phyloP scores from a whole-genome alignment of 2,329 filamentous ascomycete species.

The Ceratocystis albifundus region DNA sequence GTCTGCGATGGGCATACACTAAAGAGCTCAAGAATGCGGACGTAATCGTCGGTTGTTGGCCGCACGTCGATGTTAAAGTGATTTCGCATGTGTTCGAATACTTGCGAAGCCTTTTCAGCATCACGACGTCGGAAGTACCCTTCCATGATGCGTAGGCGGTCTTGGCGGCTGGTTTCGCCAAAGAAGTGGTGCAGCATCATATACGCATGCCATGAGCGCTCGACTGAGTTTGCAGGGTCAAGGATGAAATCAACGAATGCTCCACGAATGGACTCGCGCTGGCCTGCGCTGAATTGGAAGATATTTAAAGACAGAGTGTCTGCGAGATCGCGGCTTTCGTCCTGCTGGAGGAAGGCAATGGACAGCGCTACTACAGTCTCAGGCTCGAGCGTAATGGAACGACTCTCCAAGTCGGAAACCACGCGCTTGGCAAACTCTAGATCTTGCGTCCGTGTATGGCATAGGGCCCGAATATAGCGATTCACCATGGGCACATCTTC shows the following conservation, averaged over 20 bases:
- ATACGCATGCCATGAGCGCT: constrained; percentile 54
- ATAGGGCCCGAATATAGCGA: constrained; percentile 58
- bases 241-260: constrained; percentile 58
- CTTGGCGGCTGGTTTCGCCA: constrained; percentile 51
- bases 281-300: constrained; percentile 55
- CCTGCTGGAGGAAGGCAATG: constrained; percentile 59
- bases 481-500: constrained; percentile 57
- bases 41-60: constrained; percentile 64
- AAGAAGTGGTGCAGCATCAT: constrained; percentile 54
- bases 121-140: constrained; percentile 67
- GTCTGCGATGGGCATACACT: constrained; percentile 44
- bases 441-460: constrained; percentile 46
- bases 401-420: constrained; percentile 59
- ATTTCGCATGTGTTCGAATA: constrained; percentile 91
- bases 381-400: constrained; percentile 56
- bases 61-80: constrained; percentile 51
- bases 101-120: constrained; percentile 71
- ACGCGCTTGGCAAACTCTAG: constrained; percentile 63
- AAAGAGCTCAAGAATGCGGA: constrained; percentile 65
- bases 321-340: constrained; percentile 67
- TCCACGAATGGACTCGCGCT: constrained; percentile 55
- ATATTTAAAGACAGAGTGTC: constrained; percentile 70
- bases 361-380: constrained; percentile 65
- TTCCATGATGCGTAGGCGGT: constrained; percentile 64
- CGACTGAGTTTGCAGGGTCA: constrained; percentile 49